Base-by-base conservation (phyloP, 1,284 basidiomycete species). In the Flammula alnicola region DNA sequence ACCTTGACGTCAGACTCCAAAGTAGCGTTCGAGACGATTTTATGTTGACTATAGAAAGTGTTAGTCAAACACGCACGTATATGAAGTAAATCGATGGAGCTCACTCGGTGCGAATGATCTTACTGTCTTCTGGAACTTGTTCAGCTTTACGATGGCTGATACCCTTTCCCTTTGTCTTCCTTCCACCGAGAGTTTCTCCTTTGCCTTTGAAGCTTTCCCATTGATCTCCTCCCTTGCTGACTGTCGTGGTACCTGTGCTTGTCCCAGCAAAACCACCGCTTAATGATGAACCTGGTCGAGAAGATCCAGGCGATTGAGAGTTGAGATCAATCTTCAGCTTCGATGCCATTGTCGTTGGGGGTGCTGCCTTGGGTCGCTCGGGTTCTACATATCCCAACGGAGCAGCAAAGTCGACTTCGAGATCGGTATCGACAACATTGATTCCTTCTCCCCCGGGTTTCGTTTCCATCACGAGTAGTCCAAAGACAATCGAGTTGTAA, bases 181-280 rank as follows among this genome's bases (percentile, higher is more conserved):
- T 81, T 10, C 95, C 95, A 37, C 76, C 81, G 6, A 98, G 71
- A 5, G 93, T 95, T 69, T 95, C 90, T 12, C 95, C 95, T 56
- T 86, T 87, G 11, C 95, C 95, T 60, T 92, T 95, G 76, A 98
- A 98, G 54, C 88, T 93, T 68, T 98, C 95, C 82, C 91, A 91
- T 26, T 86, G 76, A 55, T 89, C 86, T 14, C 88, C 88, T 33
- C 71, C 86, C 65, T 88, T 91, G 65, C 84, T 89, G 17, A 90
- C 76, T 10, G 72, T 60, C 1, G 77, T 71, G 11, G 67, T 64
- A 14, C 78, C 76, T 4, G 77, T 68, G 40, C 63, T 72, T 1
- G 78, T 63, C 1, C 80, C 78, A 2, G 80, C 72, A 57, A 89
- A 88, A 10, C 80, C 83, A 29, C 86, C 88, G 44, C 79, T 78